These are phyloP conservation scores for Yamadazyma sp. DNA, from an alignment of 1,139 yeast genomes.

Conservation along the genomic window DNA sequence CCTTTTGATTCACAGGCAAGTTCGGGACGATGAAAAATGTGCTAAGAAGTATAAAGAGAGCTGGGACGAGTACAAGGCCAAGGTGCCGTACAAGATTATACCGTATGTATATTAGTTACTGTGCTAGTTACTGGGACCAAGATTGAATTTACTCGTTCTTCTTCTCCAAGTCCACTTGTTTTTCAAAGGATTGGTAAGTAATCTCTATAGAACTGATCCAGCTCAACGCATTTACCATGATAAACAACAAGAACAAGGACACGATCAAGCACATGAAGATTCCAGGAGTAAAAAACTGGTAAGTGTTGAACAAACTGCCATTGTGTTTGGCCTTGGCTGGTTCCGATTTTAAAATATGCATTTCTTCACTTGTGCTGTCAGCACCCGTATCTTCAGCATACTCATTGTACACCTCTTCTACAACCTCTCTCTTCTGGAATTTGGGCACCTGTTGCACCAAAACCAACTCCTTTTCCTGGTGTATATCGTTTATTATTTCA, in stretches of 20 bases:
- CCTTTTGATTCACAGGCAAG: slow-evolving; percentile 82
- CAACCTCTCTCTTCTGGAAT: slow-evolving; percentile 7
- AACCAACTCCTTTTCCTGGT: slow-evolving; percentile 18
- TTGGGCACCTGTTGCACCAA: slow-evolving; percentile 14
- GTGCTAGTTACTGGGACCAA: neutral
- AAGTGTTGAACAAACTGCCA: slow-evolving; percentile 35
- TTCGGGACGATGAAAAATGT: slow-evolving; percentile 90
- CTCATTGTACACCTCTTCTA: slow-evolving; percentile 22
- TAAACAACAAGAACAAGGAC: slow-evolving; percentile 48
- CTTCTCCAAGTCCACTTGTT: slow-evolving; percentile 61
- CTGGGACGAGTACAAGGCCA: slow-evolving; percentile 78
- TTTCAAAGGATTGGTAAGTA: slow-evolving; percentile 71
- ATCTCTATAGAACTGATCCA: slow-evolving; percentile 67
- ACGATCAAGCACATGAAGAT: slow-evolving; percentile 68
- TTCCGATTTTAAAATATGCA: slow-evolving; percentile 6
- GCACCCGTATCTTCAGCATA: slow-evolving; percentile 33
- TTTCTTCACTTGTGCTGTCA: slow-evolving; percentile 3
- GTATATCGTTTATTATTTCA: slow-evolving; percentile 11
- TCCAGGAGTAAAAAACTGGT: slow-evolving; percentile 53
- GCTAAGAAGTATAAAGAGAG: slow-evolving; percentile 77
- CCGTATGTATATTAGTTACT: slow-evolving; percentile 85
- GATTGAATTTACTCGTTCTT: slow-evolving; percentile 47
- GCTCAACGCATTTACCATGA: slow-evolving; percentile 54
- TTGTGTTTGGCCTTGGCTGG: slow-evolving; percentile 6
- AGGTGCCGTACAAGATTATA: slow-evolving; percentile 85